Evolutionary conservation across 2,329 filamentous ascomycete genomes (phyloP), one percentile per base, ranked within the genome.

Genomic region (Paraconiothyrium brasiliense): DNA sequence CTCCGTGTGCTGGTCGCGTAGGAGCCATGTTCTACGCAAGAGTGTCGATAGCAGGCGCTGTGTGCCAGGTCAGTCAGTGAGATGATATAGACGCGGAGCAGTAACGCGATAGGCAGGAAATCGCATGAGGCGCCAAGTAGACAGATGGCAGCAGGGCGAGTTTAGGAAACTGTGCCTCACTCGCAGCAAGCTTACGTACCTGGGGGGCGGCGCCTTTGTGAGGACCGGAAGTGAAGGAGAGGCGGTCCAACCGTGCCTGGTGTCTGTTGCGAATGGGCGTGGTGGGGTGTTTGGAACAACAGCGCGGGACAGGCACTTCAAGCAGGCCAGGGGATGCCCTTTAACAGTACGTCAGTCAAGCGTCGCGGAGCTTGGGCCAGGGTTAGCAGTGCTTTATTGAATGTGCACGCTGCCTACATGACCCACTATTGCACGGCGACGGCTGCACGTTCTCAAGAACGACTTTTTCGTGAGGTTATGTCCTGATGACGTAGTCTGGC

Each of bases 1-100:
- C 51, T 47, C 56, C 60, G 43, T 62, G 61, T 37, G 62, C 61
- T 54, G 66, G 54, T 20, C 60, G 67, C 4, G 60, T 69, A 48
- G 75, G 64, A 57, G 70, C 65, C 73, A 76, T 76, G 61, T 50
- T 64, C 67, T 34, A 60, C 46, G 59, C 44, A 50, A 47, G 55
- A 57, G 37, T 51, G 30, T 65, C 59, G 44, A 63, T 58, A 43
- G 62, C 63, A 66, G 67, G 69, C 64, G 64, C 71, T 75, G 68
- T 66, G 70, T 54, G 48, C 65, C 59, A 41, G 22, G 57, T 64
- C 27, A 61, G 61, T 59, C 46, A 16, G 57, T 55, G 55, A 0
- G 44, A 13, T 48, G 50, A 30, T 27, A 30, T 54, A n/a, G 27
- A 35, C 39, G 57, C 16, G n/a, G 56, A 7, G 34, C 44, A 57